These are phyloP conservation scores for Punctularia strigosozonata DNA, from an alignment of 768 basidiomycete genomes.

Conservation along the genomic window DNA sequence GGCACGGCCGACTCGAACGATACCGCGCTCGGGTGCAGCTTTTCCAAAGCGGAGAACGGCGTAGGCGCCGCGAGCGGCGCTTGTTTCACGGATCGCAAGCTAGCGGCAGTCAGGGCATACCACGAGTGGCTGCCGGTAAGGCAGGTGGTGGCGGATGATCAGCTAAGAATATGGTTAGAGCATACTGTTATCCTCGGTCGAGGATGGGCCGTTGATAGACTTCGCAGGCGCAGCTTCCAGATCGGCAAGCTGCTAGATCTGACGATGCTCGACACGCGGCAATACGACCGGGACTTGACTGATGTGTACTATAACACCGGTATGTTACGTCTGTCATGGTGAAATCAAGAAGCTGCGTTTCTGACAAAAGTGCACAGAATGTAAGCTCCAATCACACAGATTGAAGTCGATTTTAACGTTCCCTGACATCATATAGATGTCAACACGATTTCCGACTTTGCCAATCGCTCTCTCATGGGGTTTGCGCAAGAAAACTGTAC, in stretches of 20 bases:
- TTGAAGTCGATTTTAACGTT: neutral
- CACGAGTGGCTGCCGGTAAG: conserved; percentile 57
- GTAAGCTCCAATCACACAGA: neutral
- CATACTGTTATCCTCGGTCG: too few relatives aligned
- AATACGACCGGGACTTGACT: conserved; percentile 48
- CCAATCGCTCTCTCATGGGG: conserved; percentile 44
- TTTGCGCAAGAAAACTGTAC: conserved; percentile 40
- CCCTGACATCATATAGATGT: conserved; percentile 21
- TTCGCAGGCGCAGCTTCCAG: conserved; percentile 41
- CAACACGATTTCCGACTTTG: conserved; percentile 27
- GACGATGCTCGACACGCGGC: conserved; percentile 51
- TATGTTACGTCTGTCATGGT: conserved; percentile 10
- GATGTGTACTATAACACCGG: conserved; percentile 46
- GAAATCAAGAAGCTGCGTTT: conserved; percentile 5
- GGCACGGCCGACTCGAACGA: conserved; percentile 46
- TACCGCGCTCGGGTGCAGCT: conserved; percentile 33
- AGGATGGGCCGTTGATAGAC: neutral
- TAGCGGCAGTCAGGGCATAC: conserved; percentile 45
- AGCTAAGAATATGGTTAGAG: conserved; percentile 48
- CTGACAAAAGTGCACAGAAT: neutral
- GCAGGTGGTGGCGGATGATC: conserved; percentile 40
- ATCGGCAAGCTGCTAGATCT: conserved; percentile 51
- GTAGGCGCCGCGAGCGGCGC: conserved; percentile 40
- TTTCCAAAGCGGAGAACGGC: too few relatives aligned
- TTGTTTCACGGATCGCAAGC: conserved; percentile 47